Conservation (phyloP, 164 flowering plant genomes). For the Euptelea pleiosperma region DNA sequence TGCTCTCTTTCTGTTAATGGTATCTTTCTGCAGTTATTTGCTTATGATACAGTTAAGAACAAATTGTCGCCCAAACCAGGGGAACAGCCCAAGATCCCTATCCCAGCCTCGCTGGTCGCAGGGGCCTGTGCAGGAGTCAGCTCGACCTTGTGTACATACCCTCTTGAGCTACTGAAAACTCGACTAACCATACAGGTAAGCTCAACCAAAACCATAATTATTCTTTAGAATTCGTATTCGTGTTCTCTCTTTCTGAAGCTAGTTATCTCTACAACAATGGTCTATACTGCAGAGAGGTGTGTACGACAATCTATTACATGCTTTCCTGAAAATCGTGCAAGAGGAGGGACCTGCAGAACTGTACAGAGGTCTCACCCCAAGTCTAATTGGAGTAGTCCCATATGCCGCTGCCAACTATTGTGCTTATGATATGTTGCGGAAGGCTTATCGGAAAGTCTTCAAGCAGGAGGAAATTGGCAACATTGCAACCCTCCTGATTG, state of each 20-base stretch:
- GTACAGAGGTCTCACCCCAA: constrained; percentile 89
- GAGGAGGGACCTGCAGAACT: constrained; percentile 87
- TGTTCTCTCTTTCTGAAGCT: neutral
- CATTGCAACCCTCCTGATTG: constrained; percentile 64
- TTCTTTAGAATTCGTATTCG: neutral
- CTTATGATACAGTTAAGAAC: constrained; percentile 87
- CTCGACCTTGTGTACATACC: constrained; percentile 83
- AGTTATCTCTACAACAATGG: neutral
- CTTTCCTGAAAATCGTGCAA: constrained; percentile 70
- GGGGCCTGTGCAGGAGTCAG: constrained; percentile 98
- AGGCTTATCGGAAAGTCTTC: constrained; percentile 44
- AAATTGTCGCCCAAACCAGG: constrained; percentile 61
- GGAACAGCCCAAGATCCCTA: constrained; percentile 57
- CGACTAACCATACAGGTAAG: constrained; percentile 89
- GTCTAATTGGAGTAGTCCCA: constrained; percentile 90
- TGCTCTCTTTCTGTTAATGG: neutral
- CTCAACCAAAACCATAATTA: neutral
- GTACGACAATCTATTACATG: constrained; percentile 69
- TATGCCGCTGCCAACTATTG: constrained; percentile 92
- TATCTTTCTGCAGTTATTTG: constrained; percentile 65
- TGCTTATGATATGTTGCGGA: constrained; percentile 81
- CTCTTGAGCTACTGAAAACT: constrained; percentile 91
- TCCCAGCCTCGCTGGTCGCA: constrained; percentile 83
- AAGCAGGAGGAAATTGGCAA: constrained; percentile 57
- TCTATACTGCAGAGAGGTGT: constrained; percentile 55